Evolutionary conservation across 306 rosid genomes (phyloP).

Genomic region (Arachis stenosperma): DNA sequence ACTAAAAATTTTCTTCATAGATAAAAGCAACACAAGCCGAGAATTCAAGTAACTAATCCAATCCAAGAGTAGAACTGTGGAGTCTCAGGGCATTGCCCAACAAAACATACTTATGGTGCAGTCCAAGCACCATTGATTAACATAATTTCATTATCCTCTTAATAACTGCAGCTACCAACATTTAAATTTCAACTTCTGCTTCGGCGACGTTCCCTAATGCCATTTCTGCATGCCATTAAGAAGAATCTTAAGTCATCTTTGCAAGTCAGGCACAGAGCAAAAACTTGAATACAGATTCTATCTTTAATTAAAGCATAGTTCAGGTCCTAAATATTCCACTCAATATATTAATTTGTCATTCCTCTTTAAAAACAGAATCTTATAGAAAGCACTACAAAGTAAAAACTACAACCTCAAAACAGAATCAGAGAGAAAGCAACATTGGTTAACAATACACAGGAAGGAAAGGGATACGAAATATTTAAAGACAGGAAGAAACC

Average conservation of each 20-base stretch:
- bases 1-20: slow-evolving; percentile 55
- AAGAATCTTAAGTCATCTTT: slow-evolving; percentile 36
- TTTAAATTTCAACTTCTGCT: slow-evolving; percentile 77
- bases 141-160: slow-evolving; percentile 59
- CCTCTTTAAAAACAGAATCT: background rate
- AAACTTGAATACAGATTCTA: background rate
- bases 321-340: background rate
- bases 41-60: slow-evolving; percentile 73
- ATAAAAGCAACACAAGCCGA: slow-evolving; percentile 50
- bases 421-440: background rate
- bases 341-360: slow-evolving; percentile 7
- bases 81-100: slow-evolving; percentile 74
- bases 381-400: background rate
- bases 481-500: slow-evolving; percentile 34
- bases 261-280: background rate
- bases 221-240: slow-evolving; percentile 66
- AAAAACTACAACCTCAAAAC: background rate
- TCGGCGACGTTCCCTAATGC: slow-evolving; percentile 83
- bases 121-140: slow-evolving; percentile 69
- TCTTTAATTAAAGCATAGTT: background rate
- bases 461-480: background rate
- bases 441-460: background rate
- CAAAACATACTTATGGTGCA: slow-evolving; percentile 59
- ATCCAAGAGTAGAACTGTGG: slow-evolving; percentile 68
- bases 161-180: slow-evolving; percentile 38